These are phyloP conservation scores for Phialocephala subalpina DNA, from an alignment of 2,329 filamentous ascomycete genomes.

Conservation along the genomic window DNA sequence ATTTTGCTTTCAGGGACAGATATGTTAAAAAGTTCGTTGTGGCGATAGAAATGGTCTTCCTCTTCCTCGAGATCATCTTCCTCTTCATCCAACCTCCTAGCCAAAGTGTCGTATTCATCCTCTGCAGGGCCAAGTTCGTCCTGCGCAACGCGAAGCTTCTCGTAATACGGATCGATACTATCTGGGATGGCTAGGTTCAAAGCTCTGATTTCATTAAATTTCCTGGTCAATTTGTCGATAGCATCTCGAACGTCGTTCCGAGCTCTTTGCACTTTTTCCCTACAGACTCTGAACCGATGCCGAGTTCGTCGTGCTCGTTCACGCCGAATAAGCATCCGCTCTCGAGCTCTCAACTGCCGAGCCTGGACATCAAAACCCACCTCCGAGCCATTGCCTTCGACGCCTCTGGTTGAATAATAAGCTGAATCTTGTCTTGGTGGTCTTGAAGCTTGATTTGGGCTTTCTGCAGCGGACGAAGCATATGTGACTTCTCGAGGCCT, in stretches of 20 bases:
- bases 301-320: constrained; percentile 31
- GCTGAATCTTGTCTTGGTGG: constrained; percentile 33
- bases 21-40: constrained; percentile 20
- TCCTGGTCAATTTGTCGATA: constrained; percentile 29
- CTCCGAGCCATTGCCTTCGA: constrained; percentile 14
- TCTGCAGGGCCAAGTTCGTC: constrained; percentile 33
- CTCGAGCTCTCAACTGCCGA: constrained; percentile 31
- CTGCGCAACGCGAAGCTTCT: constrained; percentile 28
- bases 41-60: constrained; percentile 34
- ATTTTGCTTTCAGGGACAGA: constrained; percentile 22
- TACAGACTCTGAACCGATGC: constrained; percentile 17
- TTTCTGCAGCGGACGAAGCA: constrained; percentile 6
- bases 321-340: constrained; percentile 32
- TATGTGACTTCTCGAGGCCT: constrained; percentile 13
- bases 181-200: constrained; percentile 23
- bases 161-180: constrained; percentile 26
- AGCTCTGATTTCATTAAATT: constrained; percentile 27
- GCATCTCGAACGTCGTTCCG: constrained; percentile 26
- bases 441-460: not conserved
- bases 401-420: constrained; percentile 28
- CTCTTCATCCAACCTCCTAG: constrained; percentile 28
- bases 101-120: constrained; percentile 28
- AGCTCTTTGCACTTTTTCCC: constrained; percentile 24
- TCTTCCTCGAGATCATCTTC: constrained; percentile 34
- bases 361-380: constrained; percentile 25